Conservation (phyloP, 2,329 filamentous ascomycete species). For the Neurospora sp. region DNA sequence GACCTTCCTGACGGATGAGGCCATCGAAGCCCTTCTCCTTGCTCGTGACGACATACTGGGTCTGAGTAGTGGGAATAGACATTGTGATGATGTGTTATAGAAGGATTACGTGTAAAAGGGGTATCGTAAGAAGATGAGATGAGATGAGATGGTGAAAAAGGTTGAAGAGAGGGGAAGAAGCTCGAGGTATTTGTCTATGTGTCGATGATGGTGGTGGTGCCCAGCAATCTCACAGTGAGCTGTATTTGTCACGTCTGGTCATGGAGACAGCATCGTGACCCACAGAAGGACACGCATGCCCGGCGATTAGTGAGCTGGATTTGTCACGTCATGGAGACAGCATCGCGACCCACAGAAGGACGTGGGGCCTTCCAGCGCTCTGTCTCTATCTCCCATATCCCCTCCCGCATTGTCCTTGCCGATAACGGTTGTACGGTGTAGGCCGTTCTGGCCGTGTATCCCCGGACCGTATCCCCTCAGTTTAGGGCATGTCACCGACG, state of each 20-base stretch:
- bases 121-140: background rate
- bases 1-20: constrained; percentile 41
- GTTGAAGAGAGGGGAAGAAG: background rate
- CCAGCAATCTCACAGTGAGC: background rate
- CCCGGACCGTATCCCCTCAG: background rate
- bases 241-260: background rate
- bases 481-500: background rate
- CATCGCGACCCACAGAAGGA: background rate
- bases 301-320: background rate
- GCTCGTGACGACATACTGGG: constrained; percentile 46
- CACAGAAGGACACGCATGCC: background rate
- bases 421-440: background rate
- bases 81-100: constrained; percentile 4
- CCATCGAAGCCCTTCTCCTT: constrained; percentile 46
- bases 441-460: too few species aligned
- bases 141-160: background rate
- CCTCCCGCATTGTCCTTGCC: background rate
- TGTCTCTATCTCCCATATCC: background rate
- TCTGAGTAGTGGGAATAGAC: constrained; percentile 30
- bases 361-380: background rate
- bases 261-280: background rate
- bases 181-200: background rate
- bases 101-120: background rate
- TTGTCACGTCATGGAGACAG: background rate
- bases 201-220: background rate